Evolutionary conservation across 2,329 filamentous ascomycete genomes (phyloP), one percentile per base, ranked within the genome.

Genomic region (Microdochium trichocladiopsis): DNA sequence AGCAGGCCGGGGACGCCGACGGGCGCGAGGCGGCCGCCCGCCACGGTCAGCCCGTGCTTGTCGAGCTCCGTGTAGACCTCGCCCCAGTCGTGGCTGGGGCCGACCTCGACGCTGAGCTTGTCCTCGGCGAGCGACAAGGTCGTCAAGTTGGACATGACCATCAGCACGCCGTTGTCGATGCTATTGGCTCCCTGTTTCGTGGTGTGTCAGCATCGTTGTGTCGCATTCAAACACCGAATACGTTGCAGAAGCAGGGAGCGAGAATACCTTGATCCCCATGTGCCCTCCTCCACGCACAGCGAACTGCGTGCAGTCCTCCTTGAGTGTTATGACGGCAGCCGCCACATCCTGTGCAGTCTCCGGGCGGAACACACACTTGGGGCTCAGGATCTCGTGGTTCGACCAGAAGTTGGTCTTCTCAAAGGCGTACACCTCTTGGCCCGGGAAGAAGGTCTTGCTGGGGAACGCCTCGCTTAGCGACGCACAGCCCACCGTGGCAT

Each of bases 1-100:
- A 74, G 51, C 10, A 69, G 65, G 4, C 72, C 72, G 6, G 65
- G 66, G 0, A 73, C 68, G 45, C 70, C 68, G 18, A 71, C 65
- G 47, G 69, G 61, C 25, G 66, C 63, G 31, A 70, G 61, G 4
- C 72, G 61, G 11, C 70, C 69, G 6, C 69, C 69, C 25, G 72
- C 66, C 47, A 68, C 66, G 33, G 63, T 63, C 55, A 66, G 64
- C 31, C 67, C 65, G 24, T 56, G 52, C n/a, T 47, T 23, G 37
- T 56, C 57, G 22, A 58, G 52, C 23, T 45, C 47, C 10, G 48
- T 49, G 24, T 55, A 57, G 2, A 57, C 55, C 14, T 47, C 49
- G 36, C 49, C 52, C 55, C 55, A 57, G 14, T 51, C 16, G n/a
- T 31, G 22, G 2, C 56, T 52, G 2, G 56, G 37, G n/a, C 54